phyloP scores from a whole-genome alignment of 768 basidiomycete species.

The Boletus edulis region DNA sequence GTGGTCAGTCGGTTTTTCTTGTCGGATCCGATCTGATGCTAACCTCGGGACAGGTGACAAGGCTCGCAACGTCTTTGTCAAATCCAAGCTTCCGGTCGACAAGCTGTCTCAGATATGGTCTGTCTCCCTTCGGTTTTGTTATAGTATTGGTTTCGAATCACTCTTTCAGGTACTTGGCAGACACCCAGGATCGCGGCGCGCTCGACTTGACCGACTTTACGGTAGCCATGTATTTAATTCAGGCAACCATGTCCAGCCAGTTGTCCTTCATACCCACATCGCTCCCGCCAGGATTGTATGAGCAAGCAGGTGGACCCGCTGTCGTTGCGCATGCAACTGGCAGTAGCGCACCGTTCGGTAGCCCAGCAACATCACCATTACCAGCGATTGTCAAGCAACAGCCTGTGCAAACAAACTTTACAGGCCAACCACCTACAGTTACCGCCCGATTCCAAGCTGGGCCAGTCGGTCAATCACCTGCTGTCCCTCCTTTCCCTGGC shows the following conservation, averaged over 20 bases:
- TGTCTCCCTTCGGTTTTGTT: constrained; percentile 19
- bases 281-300: constrained; percentile 83
- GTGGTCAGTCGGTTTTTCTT: constrained; percentile 47
- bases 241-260: constrained; percentile 82
- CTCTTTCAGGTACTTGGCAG: constrained; percentile 78
- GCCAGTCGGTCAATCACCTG: constrained; percentile 17
- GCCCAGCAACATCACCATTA: constrained; percentile 45
- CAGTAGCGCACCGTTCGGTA: constrained; percentile 56
- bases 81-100: constrained; percentile 83
- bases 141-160: not conserved
- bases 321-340: constrained; percentile 57
- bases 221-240: constrained; percentile 95
- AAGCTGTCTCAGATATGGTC: constrained; percentile 93
- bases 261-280: constrained; percentile 66
- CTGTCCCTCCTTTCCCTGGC: constrained; percentile 29
- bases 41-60: constrained; percentile 58
- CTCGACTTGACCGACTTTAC: constrained; percentile 92
- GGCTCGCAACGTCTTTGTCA: constrained; percentile 87
- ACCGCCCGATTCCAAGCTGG: constrained; percentile 19
- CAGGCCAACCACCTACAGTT: constrained; percentile 36
- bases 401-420: constrained; percentile 54
- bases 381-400: constrained; percentile 56
- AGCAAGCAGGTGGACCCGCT: constrained; percentile 60
- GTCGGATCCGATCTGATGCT: not conserved
- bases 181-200: constrained; percentile 86